phyloP scores from a whole-genome alignment of 192 early-diverging fungal genomes.

The Backusella macrospora region DNA sequence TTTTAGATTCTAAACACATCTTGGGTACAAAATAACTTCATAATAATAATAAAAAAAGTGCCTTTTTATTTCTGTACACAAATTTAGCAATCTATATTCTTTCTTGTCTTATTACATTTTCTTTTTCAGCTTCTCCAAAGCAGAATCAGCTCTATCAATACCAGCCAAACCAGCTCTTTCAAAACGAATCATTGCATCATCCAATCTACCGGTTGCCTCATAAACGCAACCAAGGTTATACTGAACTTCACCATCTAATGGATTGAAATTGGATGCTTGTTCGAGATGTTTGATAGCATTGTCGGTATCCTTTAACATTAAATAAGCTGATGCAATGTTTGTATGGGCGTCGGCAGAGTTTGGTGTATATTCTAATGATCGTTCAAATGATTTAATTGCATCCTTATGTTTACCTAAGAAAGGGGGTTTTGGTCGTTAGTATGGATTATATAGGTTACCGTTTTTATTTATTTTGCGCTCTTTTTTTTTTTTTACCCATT shows the following conservation, averaged over 20 bases:
- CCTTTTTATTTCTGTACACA: neutral
- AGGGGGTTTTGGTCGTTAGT: neutral
- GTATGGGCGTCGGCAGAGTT: slow-evolving; percentile 66
- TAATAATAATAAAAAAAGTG: neutral
- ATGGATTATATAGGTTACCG: too few species aligned
- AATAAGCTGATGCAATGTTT: slow-evolving; percentile 67
- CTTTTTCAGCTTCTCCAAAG: slow-evolving; percentile 57
- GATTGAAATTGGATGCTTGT: slow-evolving; percentile 60
- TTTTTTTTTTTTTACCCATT: slow-evolving; percentile 41
- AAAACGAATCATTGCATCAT: slow-evolving; percentile 61
- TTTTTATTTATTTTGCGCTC: neutral
- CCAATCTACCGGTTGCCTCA: slow-evolving; percentile 59
- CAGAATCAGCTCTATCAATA: slow-evolving; percentile 52
- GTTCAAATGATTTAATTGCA: slow-evolving; percentile 60
- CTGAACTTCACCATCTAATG: slow-evolving; percentile 67
- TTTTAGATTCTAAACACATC: neutral
- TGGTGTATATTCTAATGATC: slow-evolving; percentile 57
- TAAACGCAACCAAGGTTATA: slow-evolving; percentile 68
- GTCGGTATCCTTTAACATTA: slow-evolving; percentile 49
- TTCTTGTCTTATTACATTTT: slow-evolving; percentile 28
- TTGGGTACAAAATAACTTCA: neutral
- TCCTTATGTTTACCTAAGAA: slow-evolving; percentile 44
- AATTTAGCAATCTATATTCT: neutral
- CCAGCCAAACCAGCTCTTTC: slow-evolving; percentile 53
- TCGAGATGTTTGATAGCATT: slow-evolving; percentile 57